phyloP scores from a whole-genome alignment of 2,329 filamentous ascomycete species.

The Fusarium sp. region DNA sequence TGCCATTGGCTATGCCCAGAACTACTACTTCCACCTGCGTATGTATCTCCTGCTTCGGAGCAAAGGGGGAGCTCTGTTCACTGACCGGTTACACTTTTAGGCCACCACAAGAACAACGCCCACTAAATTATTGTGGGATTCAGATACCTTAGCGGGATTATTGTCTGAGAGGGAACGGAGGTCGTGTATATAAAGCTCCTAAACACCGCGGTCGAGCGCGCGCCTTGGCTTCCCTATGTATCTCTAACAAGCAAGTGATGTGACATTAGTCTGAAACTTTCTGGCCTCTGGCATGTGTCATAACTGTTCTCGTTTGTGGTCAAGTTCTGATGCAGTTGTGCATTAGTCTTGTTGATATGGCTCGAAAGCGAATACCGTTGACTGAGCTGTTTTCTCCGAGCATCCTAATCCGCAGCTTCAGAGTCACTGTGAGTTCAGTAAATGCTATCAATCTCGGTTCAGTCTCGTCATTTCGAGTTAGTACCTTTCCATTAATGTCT shows the following conservation, averaged over 20 bases:
- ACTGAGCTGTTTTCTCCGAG: neutral
- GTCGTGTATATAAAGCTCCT: conserved; percentile 58
- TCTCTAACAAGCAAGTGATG: conserved; percentile 47
- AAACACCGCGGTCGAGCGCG: conserved; percentile 51
- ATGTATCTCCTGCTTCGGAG: conserved; percentile 60
- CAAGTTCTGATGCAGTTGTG: neutral
- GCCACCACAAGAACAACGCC: conserved; percentile 99
- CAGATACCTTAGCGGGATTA: conserved; percentile 38
- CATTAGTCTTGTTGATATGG: neutral
- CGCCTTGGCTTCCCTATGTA: conserved; percentile 52
- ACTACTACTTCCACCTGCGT: conserved; percentile 99
- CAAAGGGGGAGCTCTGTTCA: neutral
- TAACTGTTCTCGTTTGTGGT: neutral
- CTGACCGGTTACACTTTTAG: conserved; percentile 60
- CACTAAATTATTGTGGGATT: conserved; percentile 72
- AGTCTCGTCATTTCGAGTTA: neutral
- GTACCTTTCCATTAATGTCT: neutral
- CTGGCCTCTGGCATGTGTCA: neutral
- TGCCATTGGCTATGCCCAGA: conserved; percentile 90
- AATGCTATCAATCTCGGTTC: neutral
- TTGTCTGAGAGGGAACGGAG: conserved; percentile 43
- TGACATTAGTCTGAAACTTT: conserved; percentile 32
- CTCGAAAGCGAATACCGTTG: too few species aligned
- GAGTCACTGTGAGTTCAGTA: neutral
- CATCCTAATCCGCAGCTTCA: neutral